Percentiles rank a stretch among this genome's conserved stretches.
These are phyloP conservation scores for Salix dunnii DNA, from an alignment of 345 rosid species.

Conservation along the genomic window DNA sequence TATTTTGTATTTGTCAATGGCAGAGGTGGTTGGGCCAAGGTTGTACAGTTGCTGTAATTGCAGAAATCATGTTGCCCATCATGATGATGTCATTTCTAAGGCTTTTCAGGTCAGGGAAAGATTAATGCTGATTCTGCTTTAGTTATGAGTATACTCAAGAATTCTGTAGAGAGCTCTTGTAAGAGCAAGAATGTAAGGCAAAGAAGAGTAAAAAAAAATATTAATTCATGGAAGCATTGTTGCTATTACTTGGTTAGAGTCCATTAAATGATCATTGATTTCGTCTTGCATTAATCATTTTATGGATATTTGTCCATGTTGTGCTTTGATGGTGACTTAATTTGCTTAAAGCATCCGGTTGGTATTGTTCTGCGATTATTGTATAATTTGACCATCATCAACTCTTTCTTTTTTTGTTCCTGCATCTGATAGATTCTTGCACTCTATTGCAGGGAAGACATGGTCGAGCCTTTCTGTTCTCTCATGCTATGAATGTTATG, in stretches of 20 bases:
- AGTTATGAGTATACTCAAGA: neutral
- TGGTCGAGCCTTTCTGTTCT: conserved; percentile 23
- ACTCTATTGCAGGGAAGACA: conserved; percentile 19
- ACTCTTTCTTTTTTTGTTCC: neutral
- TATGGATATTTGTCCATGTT: neutral
- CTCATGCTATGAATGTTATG: conserved; percentile 19
- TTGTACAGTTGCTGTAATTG: conserved; percentile 60
- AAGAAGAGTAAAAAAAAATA: neutral
- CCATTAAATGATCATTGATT: too few relatives aligned
- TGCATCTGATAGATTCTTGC: neutral
- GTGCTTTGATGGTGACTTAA: neutral
- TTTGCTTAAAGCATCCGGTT: neutral
- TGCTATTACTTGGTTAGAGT: too few relatives aligned
- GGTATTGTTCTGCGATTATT: neutral
- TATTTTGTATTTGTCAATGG: conserved; percentile 15
- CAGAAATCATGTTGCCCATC: conserved; percentile 52
- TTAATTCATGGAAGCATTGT: too few relatives aligned
- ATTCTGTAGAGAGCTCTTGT: neutral
- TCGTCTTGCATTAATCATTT: neutral
- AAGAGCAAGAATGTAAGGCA: neutral
- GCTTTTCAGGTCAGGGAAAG: conserved; percentile 44
- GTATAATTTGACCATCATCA: neutral
- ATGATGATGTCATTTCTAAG: conserved; percentile 59
- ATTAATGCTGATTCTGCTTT: conserved; percentile 6
- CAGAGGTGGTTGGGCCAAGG: conserved; percentile 40